A percentile compares a stretch with the other conserved stretches of the same genome.
phyloP scores from a whole-genome alignment of 2,329 filamentous ascomycete species.

The Diaporthe vexans region DNA sequence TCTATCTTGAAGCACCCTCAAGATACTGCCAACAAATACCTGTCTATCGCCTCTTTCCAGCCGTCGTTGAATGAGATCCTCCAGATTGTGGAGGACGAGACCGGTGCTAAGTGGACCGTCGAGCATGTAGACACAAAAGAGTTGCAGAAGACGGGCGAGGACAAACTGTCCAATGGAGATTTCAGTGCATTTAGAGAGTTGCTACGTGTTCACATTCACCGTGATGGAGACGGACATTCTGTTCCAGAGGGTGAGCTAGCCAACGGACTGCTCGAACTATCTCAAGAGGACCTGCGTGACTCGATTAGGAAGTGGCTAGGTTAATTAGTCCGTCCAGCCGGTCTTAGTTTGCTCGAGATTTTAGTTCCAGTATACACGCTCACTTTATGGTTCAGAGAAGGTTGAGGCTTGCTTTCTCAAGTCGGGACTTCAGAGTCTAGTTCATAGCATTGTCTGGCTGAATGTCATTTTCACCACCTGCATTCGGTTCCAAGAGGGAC shows the following conservation, averaged over 20 bases:
- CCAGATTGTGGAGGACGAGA: conserved; percentile 64
- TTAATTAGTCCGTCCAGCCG: background rate
- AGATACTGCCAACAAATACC: conserved; percentile 69
- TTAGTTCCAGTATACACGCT: background rate
- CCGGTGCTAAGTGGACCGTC: conserved; percentile 65
- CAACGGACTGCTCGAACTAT: conserved; percentile 47
- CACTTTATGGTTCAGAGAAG: no score
- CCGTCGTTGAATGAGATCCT: conserved; percentile 71
- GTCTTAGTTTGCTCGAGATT: background rate
- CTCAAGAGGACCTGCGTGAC: conserved; percentile 42
- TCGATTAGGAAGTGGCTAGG: conserved; percentile 41
- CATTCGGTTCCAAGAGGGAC: background rate
- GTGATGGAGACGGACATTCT: conserved; percentile 52
- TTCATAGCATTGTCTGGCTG: background rate
- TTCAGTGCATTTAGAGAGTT: conserved; percentile 50
- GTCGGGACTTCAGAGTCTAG: background rate
- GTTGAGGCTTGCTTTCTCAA: no score
- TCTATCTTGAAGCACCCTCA: conserved; percentile 63
- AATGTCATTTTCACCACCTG: background rate
- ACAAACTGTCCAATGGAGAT: conserved; percentile 58
- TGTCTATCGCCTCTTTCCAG: conserved; percentile 69
- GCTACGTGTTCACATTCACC: conserved; percentile 50
- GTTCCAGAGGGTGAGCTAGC: conserved; percentile 44
- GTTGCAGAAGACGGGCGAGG: conserved; percentile 54
- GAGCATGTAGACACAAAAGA: conserved; percentile 53